Evolutionary conservation across 257 asterid species (phyloP).

Genomic region (Solanum sejunctum): DNA sequence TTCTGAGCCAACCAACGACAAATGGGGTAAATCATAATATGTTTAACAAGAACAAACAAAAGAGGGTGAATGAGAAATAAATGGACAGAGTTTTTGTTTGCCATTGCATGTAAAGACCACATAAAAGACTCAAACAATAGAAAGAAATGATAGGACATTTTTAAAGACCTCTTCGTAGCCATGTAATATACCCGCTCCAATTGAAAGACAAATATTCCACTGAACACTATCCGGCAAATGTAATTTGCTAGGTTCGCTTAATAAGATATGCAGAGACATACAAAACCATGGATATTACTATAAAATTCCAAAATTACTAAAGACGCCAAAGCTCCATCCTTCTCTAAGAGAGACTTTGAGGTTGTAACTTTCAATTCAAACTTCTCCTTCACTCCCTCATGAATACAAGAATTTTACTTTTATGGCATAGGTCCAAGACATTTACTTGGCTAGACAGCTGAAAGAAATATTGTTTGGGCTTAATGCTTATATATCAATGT

Average conservation of each 20-base stretch:
- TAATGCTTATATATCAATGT: background rate
- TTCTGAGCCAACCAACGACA: too few relatives aligned
- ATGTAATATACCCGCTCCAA: too few relatives aligned
- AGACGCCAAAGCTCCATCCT: background rate
- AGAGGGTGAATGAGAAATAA: background rate
- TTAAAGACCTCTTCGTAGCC: constrained; percentile 44
- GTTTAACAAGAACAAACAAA: background rate
- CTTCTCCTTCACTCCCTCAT: constrained; percentile 12
- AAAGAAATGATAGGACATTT: background rate
- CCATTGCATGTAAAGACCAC: constrained; percentile 88
- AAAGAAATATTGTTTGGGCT: background rate
- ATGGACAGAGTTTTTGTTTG: constrained; percentile 54
- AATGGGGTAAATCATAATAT: background rate
- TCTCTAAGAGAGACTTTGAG: too few relatives aligned
- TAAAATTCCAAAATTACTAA: constrained; percentile 59
- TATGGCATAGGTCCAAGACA: background rate
- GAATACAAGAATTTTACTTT: background rate
- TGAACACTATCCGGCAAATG: constrained; percentile 71
- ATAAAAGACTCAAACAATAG: constrained; percentile 25
- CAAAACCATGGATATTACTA: constrained; percentile 35
- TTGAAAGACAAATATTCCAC: constrained; percentile 24
- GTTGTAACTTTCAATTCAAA: too few relatives aligned
- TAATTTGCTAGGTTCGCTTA: constrained; percentile 40
- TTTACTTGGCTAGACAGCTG: background rate
- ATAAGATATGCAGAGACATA: constrained; percentile 47